Evolutionary conservation across 1,284 basidiomycete species (phyloP), one percentile per base, ranked within the genome.

Genomic region (Leccinum variabile): DNA sequence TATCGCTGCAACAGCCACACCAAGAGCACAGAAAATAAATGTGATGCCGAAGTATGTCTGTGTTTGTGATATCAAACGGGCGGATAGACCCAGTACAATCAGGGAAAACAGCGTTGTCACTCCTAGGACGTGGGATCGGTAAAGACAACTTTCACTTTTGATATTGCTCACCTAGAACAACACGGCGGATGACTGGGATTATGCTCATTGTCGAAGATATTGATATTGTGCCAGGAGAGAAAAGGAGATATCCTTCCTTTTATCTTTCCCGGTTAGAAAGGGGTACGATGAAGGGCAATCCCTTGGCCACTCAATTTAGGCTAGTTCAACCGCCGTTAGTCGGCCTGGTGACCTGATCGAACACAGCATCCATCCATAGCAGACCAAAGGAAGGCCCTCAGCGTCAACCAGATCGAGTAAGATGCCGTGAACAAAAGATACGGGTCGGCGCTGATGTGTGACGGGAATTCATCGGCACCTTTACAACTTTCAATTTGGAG

Each of bases 1-100:
- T 44, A 86, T 67, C 33, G 70, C 60, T 10, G 76, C 72, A 3
- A 76, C 77, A 5, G 83, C 82, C 52, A 86, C 67, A n/a, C 70
- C 78, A 46, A 87, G 68, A 3, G 77, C 78, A n/a, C 76, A 70
- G 46, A 76, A 81, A 22, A 33, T 62, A 28, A 62, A 68, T 25
- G 75, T 75, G 2, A 9, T 11, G 1, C 6, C 22, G 8, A 65
- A 62, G 53, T 61, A 64, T 8, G 67, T 55, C 14, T 66, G 63
- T 6, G 72, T 71, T 41, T 72, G 61, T 30, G 70, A 68, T 49
- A 75, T 70, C 18, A 80, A 37, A 58, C 72, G 65, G 16, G 75
- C 79, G 30, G 68, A 61, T 14, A 82, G 22, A 13, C 72, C 78
- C n/a, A 82, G 57, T 16, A 73, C 78, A 61, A 82, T 71, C 39